Conservation (phyloP, 495 filamentous ascomycete genomes). For the Hypoxylon intermedium region DNA sequence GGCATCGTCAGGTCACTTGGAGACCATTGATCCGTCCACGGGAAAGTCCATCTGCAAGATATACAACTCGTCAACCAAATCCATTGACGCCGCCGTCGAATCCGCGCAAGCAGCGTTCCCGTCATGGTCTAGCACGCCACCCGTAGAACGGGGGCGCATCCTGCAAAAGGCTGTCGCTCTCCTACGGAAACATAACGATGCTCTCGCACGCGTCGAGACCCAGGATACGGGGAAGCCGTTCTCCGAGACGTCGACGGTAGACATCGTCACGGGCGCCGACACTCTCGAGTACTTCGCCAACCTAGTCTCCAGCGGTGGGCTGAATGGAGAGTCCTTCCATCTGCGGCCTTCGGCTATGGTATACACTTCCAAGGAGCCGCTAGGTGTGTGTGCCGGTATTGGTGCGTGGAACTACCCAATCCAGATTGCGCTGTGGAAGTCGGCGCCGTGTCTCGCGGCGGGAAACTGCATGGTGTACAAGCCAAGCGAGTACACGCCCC, state of each 20-base stretch:
- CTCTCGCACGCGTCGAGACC: slow-evolving; percentile 72
- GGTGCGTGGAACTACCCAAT: slow-evolving; percentile 89
- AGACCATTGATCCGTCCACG: slow-evolving; percentile 72
- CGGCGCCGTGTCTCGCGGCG: slow-evolving; percentile 78
- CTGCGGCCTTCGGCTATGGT: slow-evolving; percentile 75
- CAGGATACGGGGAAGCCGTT: slow-evolving; percentile 78
- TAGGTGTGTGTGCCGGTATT: slow-evolving; percentile 80
- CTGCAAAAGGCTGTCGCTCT: slow-evolving; percentile 71
- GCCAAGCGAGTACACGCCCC: slow-evolving; percentile 78
- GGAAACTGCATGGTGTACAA: slow-evolving; percentile 91
- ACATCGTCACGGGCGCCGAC: slow-evolving; percentile 77
- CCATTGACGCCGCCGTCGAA: slow-evolving; percentile 70
- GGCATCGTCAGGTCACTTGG: slow-evolving; percentile 65
- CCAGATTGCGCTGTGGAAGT: slow-evolving; percentile 88
- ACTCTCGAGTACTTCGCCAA: slow-evolving; percentile 80
- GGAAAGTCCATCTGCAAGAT: slow-evolving; percentile 68
- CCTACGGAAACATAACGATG: slow-evolving; percentile 71
- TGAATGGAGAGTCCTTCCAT: slow-evolving; percentile 53
- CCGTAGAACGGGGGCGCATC: slow-evolving; percentile 71
- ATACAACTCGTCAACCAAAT: slow-evolving; percentile 65
- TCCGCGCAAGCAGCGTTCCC: slow-evolving; percentile 69
- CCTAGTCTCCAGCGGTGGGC: slow-evolving; percentile 68
- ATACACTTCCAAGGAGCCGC: slow-evolving; percentile 74
- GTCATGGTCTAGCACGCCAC: slow-evolving; percentile 69
- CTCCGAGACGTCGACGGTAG: slow-evolving; percentile 76